Percentiles rank a stretch among this genome's conserved stretches.
These are phyloP conservation scores for Pisolithus microcarpus DNA, from an alignment of 768 basidiomycete species.

Conservation along the genomic window DNA sequence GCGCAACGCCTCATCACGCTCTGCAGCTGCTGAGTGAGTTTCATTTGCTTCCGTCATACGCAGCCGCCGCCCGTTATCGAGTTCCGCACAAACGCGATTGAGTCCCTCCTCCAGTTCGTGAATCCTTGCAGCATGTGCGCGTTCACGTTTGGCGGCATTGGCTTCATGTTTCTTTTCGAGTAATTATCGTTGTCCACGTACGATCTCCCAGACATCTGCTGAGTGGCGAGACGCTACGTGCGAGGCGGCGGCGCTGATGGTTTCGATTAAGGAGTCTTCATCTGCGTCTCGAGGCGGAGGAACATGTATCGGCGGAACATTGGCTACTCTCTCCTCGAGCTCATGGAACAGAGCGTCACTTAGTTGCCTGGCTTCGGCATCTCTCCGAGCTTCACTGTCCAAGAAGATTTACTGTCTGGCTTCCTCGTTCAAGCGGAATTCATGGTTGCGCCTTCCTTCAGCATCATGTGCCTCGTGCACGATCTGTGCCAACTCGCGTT, in stretches of 20 bases:
- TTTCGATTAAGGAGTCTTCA: constrained; percentile 28
- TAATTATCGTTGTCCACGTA: constrained; percentile 54
- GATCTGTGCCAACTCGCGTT: too few relatives aligned
- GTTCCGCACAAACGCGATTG: constrained; percentile 45
- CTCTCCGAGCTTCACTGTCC: constrained; percentile 33
- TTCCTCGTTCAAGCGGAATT: constrained; percentile 53
- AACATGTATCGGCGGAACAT: constrained; percentile 15
- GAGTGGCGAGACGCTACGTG: constrained; percentile 53
- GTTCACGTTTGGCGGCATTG: constrained; percentile 49
- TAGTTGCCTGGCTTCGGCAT: too few relatives aligned
- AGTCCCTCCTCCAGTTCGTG: constrained; percentile 71
- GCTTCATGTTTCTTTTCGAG: constrained; percentile 47
- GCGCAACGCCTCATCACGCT: constrained; percentile 54
- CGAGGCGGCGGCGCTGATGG: constrained; percentile 36
- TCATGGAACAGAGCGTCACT: too few relatives aligned
- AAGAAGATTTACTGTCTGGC: too few relatives aligned
- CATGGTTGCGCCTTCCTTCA: constrained; percentile 56
- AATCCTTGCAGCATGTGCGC: constrained; percentile 42
- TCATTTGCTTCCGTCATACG: constrained; percentile 55
- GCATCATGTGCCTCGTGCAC: constrained; percentile 48
- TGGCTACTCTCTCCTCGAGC: constrained; percentile 17
- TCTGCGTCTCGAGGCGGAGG: constrained; percentile 15
- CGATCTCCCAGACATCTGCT: constrained; percentile 48
- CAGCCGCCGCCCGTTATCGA: constrained; percentile 56
- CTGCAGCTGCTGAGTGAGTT: constrained; percentile 53